Evolutionary conservation across 2,329 filamentous ascomycete species (phyloP).

Genomic region (Pyrenophora tritici-repentis): DNA sequence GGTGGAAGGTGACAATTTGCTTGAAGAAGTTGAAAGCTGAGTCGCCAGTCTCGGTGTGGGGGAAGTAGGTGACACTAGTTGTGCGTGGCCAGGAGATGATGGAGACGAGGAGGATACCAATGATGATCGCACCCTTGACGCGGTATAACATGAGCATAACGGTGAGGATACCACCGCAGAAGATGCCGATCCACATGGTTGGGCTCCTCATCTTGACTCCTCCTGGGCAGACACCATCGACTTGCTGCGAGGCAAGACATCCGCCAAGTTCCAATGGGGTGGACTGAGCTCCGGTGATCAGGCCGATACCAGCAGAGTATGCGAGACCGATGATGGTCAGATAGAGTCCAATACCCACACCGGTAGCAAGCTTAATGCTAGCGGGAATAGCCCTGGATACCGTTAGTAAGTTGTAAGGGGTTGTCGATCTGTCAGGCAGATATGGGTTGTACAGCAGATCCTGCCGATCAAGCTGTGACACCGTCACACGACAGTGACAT

Average conservation of each 20-base stretch:
- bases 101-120: conserved; percentile 80
- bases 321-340: conserved; percentile 76
- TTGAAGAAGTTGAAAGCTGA: conserved; percentile 83
- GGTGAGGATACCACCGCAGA: conserved; percentile 81
- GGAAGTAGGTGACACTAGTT: conserved; percentile 80
- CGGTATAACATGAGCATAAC: conserved; percentile 82
- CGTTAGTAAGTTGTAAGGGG: conserved; percentile 49
- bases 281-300: conserved; percentile 69
- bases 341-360: conserved; percentile 84
- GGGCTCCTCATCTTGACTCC: conserved; percentile 79
- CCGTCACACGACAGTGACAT: neutral
- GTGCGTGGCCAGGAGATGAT: conserved; percentile 86
- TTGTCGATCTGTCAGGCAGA: neutral
- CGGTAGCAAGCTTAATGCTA: conserved; percentile 85
- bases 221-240: conserved; percentile 62
- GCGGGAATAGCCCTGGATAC: conserved; percentile 70
- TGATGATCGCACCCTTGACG: conserved; percentile 84
- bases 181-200: conserved; percentile 86
- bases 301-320: conserved; percentile 81
- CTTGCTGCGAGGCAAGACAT: conserved; percentile 61
- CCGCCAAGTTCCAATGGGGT: conserved; percentile 79
- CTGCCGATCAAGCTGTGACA: neutral
- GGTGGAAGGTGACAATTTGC: conserved; percentile 82
- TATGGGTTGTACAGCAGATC: neutral
- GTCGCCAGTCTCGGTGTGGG: conserved; percentile 70